phyloP scores from a whole-genome alignment of 768 basidiomycete species.

The Ephemerocybe angulata region DNA sequence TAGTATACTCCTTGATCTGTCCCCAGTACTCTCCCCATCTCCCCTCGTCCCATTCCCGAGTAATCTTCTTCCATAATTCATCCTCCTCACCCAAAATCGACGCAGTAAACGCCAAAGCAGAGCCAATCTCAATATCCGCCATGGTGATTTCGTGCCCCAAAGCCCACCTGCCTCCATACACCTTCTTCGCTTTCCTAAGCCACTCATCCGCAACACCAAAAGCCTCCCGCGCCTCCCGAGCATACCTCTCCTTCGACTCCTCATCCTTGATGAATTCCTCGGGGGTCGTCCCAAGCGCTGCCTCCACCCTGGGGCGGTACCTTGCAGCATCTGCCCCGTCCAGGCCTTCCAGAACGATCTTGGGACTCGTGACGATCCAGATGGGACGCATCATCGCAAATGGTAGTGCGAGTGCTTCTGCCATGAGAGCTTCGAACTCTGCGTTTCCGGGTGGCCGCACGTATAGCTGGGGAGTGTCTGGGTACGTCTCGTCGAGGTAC shows the following conservation, averaged over 20 bases:
- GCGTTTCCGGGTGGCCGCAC: background rate
- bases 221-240: background rate
- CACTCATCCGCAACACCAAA: background rate
- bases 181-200: background rate
- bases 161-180: background rate
- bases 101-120: background rate
- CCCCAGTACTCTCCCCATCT: background rate
- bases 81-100: background rate
- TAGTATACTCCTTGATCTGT: background rate
- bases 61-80: background rate
- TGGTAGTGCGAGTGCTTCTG: background rate
- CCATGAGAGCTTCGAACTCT: no score
- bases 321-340: background rate
- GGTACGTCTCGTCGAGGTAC: slow-evolving; percentile 11
- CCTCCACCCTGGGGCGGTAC: background rate
- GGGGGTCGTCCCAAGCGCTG: background rate
- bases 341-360: background rate
- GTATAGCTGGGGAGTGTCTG: background rate
- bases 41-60: background rate
- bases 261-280: background rate
- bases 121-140: background rate
- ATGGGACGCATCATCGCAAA: background rate
- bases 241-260: background rate
- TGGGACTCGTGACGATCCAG: background rate
- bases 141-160: background rate